A percentile compares a stretch with the other conserved stretches of the same genome.
phyloP scores from a whole-genome alignment of 352 stramenopile species.

The Poterioochromonas sp. region DNA sequence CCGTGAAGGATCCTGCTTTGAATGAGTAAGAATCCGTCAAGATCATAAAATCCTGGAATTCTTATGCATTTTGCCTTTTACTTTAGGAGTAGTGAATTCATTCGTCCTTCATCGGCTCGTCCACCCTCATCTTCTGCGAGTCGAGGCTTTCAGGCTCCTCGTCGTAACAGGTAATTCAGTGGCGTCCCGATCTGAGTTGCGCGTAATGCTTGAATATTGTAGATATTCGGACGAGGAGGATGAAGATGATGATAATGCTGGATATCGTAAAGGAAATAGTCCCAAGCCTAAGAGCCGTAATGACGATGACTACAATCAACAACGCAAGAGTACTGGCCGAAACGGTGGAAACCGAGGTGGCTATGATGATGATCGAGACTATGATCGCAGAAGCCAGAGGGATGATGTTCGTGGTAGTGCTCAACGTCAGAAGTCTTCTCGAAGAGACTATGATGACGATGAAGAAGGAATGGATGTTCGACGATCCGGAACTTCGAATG shows the following conservation, averaged over 20 bases:
- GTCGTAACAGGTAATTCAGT: constrained; percentile 20
- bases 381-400: constrained; percentile 16
- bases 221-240: constrained; percentile 36
- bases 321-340: neutral
- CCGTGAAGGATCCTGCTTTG: constrained; percentile 21
- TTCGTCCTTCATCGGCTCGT: neutral
- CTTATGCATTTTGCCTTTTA: neutral
- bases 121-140: neutral
- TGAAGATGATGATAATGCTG: constrained; percentile 5
- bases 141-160: no score
- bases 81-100: neutral
- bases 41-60: neutral
- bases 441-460: neutral
- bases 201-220: no score
- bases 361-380: constrained; percentile 20
- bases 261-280: constrained; percentile 1
- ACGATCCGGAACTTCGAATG: neutral
- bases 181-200: no score
- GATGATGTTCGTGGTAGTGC: neutral
- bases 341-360: constrained; percentile 23
- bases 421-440: neutral
- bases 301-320: neutral
- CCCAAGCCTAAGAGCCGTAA: neutral
- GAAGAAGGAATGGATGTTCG: constrained; percentile 26
- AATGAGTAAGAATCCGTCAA: constrained; percentile 20